A percentile compares a stretch with the other conserved stretches of the same genome.
Conservation (phyloP, 83 land plant species). For the Picea abies region DNA sequence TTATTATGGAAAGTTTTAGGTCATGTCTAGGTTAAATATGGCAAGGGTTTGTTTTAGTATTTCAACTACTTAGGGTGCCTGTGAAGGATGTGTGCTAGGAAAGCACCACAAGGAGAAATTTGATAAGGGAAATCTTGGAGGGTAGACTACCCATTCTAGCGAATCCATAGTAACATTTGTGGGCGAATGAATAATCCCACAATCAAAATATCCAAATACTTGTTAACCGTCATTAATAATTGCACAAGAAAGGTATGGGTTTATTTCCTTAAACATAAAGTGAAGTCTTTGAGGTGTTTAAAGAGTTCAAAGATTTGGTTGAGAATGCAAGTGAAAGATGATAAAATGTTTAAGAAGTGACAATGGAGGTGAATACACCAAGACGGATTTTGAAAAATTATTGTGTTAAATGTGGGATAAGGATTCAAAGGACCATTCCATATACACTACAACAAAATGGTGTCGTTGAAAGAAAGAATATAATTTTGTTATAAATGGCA, state of each 20-base stretch:
- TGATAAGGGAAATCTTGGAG: too few species aligned
- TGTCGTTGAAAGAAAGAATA: not conserved
- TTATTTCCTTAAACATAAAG: slow-evolving; percentile 18
- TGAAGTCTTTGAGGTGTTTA: slow-evolving; percentile 26
- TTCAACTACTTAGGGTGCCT: too few species aligned
- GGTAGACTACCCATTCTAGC: too few species aligned
- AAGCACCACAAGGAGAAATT: too few species aligned
- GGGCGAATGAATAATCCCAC: too few species aligned
- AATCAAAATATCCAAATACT: too few species aligned
- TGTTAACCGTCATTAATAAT: too few species aligned
- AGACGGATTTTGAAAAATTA: not conserved
- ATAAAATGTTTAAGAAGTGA: not conserved
- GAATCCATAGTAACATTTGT: too few species aligned
- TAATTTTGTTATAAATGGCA: not conserved
- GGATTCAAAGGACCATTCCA: not conserved
- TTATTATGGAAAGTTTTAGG: too few species aligned
- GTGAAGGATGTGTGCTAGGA: too few species aligned
- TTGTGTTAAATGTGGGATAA: not conserved
- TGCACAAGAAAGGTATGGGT: not conserved
- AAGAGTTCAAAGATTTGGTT: slow-evolving; percentile 18
- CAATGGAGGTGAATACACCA: not conserved
- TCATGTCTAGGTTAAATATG: too few species aligned
- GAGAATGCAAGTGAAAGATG: not conserved
- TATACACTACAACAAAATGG: not conserved
- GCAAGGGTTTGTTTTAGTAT: too few species aligned